A percentile compares a stretch with the other conserved stretches of the same genome.
Conservation (phyloP, 2,329 filamentous ascomycete species). For the Trichoderma sp. region DNA sequence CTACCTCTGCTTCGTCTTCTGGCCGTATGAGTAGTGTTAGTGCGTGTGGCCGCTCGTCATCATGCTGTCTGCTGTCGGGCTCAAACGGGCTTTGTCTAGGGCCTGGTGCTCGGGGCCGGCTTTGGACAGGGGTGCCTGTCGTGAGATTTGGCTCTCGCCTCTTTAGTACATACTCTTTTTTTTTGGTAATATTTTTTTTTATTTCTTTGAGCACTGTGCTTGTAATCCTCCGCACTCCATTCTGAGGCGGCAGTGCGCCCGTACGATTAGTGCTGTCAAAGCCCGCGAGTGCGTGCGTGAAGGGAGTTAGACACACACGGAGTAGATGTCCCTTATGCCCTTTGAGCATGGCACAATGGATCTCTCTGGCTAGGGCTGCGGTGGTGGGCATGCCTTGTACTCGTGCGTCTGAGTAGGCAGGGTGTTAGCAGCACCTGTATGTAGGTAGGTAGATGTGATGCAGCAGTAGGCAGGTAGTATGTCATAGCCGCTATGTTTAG, state of each 20-base stretch:
- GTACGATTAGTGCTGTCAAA: conserved; percentile 7
- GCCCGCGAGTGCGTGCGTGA: conserved; percentile 19
- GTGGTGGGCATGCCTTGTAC: conserved; percentile 15
- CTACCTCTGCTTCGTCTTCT: neutral
- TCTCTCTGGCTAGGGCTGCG: conserved; percentile 14
- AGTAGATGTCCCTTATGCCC: conserved; percentile 5
- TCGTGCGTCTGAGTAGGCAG: conserved; percentile 1
- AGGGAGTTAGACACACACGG: neutral
- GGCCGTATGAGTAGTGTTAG: neutral
- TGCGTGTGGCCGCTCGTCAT: conserved; percentile 14
- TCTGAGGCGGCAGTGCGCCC: conserved; percentile 10
- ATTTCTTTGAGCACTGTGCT: neutral
- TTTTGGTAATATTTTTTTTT: neutral
- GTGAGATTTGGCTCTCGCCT: conserved; percentile 10
- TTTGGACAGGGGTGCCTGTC: conserved; percentile 21
- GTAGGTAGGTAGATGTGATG: conserved; percentile 19
- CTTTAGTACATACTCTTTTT: conserved; percentile 4
- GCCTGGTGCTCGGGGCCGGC: neutral
- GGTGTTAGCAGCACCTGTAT: neutral
- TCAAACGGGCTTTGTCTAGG: conserved; percentile 20
- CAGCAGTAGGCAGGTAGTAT: conserved; percentile 6
- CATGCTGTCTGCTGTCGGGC: conserved; percentile 13
- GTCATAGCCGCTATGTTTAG: conserved; percentile 25
- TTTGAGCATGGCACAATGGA: conserved; percentile 21
- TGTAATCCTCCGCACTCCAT: conserved; percentile 4